These are phyloP conservation scores for Sporothrix brasiliensis DNA, from an alignment of 2,329 filamentous ascomycete species.

Conservation along the genomic window DNA sequence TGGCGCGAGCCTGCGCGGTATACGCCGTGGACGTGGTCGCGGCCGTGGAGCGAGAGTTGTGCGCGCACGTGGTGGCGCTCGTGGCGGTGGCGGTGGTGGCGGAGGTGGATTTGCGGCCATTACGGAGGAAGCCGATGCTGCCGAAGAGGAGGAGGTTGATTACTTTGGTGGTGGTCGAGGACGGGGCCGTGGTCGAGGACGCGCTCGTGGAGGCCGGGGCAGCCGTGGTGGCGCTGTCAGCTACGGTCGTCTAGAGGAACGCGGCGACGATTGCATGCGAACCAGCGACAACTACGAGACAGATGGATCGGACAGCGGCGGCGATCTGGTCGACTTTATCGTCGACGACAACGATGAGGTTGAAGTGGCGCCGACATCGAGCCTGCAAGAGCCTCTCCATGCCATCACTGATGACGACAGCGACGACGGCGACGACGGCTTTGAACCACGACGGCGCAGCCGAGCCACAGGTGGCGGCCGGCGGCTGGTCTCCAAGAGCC, in stretches of 20 bases:
- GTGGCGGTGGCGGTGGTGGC: conserved; percentile 8
- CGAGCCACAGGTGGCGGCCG: not conserved
- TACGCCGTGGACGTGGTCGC: conserved; percentile 15
- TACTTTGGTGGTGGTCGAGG: conserved; percentile 34
- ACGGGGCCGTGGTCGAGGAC: conserved; percentile 32
- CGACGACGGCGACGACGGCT: conserved; percentile 5
- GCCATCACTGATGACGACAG: conserved; percentile 2
- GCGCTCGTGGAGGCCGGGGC: conserved; percentile 31
- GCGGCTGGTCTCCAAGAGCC: conserved; percentile 2
- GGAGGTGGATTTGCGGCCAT: not conserved
- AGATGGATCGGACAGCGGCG: conserved; percentile 53
- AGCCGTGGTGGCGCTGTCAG: conserved; percentile 16
- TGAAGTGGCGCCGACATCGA: conserved; percentile 24
- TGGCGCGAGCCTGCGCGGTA: conserved; percentile 25
- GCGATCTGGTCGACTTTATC: conserved; percentile 60
- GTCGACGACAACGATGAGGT: conserved; percentile 51
- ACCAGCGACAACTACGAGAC: conserved; percentile 53
- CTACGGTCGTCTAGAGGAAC: conserved; percentile 45
- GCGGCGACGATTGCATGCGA: conserved; percentile 56
- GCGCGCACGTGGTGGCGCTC: not conserved
- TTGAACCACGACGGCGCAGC: not conserved
- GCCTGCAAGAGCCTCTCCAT: not conserved
- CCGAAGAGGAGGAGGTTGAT: conserved; percentile 24
- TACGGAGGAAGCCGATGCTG: conserved; percentile 31
- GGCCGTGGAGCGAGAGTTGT: not conserved